Percentiles rank a stretch among this genome's conserved stretches.
These are phyloP conservation scores for Leccinum arenicola DNA, from an alignment of 768 basidiomycete genomes.

Conservation along the genomic window DNA sequence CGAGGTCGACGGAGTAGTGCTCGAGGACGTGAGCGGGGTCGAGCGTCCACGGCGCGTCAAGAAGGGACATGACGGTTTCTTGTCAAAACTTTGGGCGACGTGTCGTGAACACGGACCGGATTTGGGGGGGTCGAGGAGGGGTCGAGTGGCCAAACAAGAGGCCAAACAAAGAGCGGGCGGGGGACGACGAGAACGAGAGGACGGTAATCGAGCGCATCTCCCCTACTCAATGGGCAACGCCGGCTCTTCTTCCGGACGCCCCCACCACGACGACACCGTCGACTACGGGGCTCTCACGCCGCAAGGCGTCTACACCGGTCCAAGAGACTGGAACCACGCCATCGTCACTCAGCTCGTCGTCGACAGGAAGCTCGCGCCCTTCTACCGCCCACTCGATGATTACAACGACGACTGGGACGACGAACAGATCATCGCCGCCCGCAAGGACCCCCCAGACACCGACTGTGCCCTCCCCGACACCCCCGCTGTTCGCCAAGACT, in stretches of 20 bases:
- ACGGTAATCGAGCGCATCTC: slow-evolving; percentile 2
- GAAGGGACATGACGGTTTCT: slow-evolving; percentile 28
- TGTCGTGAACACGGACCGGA: neutral
- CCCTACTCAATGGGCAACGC: slow-evolving; percentile 70
- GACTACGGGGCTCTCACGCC: slow-evolving; percentile 81
- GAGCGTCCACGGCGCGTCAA: slow-evolving; percentile 81
- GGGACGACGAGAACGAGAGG: slow-evolving; percentile 6
- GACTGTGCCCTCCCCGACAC: slow-evolving; percentile 43
- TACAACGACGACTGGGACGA: slow-evolving; percentile 88
- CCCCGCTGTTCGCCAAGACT: slow-evolving; percentile 33
- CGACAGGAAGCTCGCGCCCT: slow-evolving; percentile 87
- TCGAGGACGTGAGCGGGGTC: slow-evolving; percentile 66
- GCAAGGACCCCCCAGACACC: slow-evolving; percentile 62
- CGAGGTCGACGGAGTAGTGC: slow-evolving; percentile 65
- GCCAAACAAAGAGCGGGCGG: slow-evolving; percentile 17
- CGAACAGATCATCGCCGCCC: slow-evolving; percentile 78
- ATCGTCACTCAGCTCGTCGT: slow-evolving; percentile 86
- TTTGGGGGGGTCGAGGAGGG: slow-evolving; percentile 14
- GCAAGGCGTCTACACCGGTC: slow-evolving; percentile 82
- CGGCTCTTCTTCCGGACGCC: slow-evolving; percentile 69
- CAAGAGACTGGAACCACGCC: slow-evolving; percentile 86
- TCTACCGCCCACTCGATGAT: slow-evolving; percentile 94
- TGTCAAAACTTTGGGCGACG: neutral
- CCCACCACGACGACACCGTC: slow-evolving; percentile 77
- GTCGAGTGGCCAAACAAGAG: slow-evolving; percentile 22